Base-by-base conservation (phyloP, 108 stramenopile genomes). In the Cyclostephanos tholiformis region DNA sequence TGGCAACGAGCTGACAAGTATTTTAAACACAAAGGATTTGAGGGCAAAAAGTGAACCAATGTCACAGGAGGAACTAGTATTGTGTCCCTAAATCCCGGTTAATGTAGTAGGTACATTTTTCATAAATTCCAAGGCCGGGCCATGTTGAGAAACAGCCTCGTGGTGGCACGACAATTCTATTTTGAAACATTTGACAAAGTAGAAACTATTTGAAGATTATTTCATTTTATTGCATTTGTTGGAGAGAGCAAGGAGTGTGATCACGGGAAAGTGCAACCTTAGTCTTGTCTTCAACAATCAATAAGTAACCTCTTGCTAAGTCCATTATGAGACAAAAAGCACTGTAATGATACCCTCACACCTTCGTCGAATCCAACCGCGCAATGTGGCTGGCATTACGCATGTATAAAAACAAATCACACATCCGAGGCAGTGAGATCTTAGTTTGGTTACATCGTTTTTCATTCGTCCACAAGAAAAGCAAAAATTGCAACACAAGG, bases 321-420 rank as follows among this genome's bases (percentile, higher is more conserved):
- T 30, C 91, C 91, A 41, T 82, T 72, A 66, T 88, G 74, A 66
- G 91, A 87, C 36, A 92, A 65, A 80, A 92, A 92, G 50, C 90
- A 88, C 65, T 92, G 91, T 62, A 92, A 75, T 0, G 89, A 91
- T 10, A 95, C 89, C 63, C 94, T 77, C 16, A 75, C 77, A 0
- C 88, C 89, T 56, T 78, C 49, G 44, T 80, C 75, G 71, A 95
- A 95, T 5, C 94, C 94, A 55, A 92, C 80, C 20, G 91, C 94
- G 48, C 86, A 86, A 74, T 95, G 94, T 23, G 94, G 94, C 44
- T 46, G 44, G 16, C 44, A 17, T 46, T 0, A 16, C 16, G 16
- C 16, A 16, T 46, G 16, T 41, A 12, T 1, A 41, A 41, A 12
- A 41, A 41, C 8, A 12, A 1, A 7, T 41, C 3, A 41, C 12